These are phyloP conservation scores for Phytophthora sp. DNA, from an alignment of 352 stramenopile species.

Conservation along the genomic window DNA sequence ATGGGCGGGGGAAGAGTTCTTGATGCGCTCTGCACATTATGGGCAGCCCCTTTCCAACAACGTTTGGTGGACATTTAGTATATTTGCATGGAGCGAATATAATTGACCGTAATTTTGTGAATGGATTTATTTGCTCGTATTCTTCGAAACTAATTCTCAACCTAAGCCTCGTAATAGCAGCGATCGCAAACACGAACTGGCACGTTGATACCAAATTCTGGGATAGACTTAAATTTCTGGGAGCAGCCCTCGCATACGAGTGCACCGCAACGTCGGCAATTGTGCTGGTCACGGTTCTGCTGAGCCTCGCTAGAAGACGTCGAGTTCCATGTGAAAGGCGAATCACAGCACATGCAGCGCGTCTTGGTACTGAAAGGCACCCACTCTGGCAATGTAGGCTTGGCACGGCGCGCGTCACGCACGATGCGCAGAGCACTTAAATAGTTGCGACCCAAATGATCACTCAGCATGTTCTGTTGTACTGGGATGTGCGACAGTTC, in stretches of 20 bases:
- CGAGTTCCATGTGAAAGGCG: slow-evolving; percentile 90
- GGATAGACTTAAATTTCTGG: slow-evolving; percentile 84
- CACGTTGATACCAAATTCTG: slow-evolving; percentile 86
- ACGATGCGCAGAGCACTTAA: slow-evolving; percentile 81
- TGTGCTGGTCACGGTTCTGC: slow-evolving; percentile 90
- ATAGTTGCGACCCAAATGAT: slow-evolving; percentile 85
- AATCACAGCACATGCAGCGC: slow-evolving; percentile 89
- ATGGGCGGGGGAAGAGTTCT: no score
- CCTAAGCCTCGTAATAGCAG: slow-evolving; percentile 83
- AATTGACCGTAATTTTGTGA: no score
- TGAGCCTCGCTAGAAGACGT: slow-evolving; percentile 90
- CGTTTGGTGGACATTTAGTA: no score
- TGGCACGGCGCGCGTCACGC: slow-evolving; percentile 68
- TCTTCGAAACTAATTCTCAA: slow-evolving; percentile 1
- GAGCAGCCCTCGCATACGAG: slow-evolving; percentile 89
- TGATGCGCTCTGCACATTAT: no score
- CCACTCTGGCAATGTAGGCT: slow-evolving; percentile 67
- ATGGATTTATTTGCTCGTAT: neutral
- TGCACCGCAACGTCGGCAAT: slow-evolving; percentile 83
- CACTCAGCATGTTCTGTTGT: slow-evolving; percentile 87
- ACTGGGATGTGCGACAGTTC: slow-evolving; percentile 80
- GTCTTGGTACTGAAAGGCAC: slow-evolving; percentile 84
- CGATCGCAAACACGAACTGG: slow-evolving; percentile 86
- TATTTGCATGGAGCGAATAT: no score
- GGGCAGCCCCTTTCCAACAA: no score